Evolutionary conservation across 306 rosid species (phyloP).

Genomic region (Geum urbanum): DNA sequence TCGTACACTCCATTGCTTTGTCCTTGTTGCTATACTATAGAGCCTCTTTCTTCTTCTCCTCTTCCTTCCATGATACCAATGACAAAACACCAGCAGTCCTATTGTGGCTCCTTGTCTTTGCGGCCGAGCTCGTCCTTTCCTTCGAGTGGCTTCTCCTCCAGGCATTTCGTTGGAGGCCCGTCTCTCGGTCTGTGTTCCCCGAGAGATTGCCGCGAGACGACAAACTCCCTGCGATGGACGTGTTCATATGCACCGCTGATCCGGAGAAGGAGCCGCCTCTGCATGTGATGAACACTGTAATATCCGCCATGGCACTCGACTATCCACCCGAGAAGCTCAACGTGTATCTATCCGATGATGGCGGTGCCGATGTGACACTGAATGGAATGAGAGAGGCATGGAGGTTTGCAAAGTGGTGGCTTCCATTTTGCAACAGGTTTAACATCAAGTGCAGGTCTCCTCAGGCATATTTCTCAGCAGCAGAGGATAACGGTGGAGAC

Average conservation of each 20-base stretch:
- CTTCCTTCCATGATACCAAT: constrained; percentile 13
- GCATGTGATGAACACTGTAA: constrained; percentile 63
- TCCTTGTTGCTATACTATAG: constrained; percentile 51
- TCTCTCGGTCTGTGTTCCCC: constrained; percentile 43
- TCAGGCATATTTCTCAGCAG: constrained; percentile 49
- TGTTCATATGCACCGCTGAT: constrained; percentile 70
- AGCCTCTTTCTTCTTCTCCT: constrained; percentile 31
- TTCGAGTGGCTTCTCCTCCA: constrained; percentile 59
- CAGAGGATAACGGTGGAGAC: constrained; percentile 13
- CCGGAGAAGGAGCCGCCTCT: constrained; percentile 58
- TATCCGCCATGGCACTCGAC: constrained; percentile 71
- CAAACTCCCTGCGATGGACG: constrained; percentile 53
- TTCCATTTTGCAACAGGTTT: constrained; percentile 55
- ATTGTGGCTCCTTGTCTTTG: constrained; percentile 49
- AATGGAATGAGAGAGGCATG: constrained; percentile 41
- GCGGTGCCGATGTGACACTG: constrained; percentile 48
- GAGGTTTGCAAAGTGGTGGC: constrained; percentile 60
- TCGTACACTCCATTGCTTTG: constrained; percentile 49
- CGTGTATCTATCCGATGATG: constrained; percentile 70
- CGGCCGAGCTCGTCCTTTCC: constrained; percentile 59
- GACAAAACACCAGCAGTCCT: constrained; percentile 25
- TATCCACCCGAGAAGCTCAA: constrained; percentile 64
- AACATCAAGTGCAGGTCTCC: constrained; percentile 46
- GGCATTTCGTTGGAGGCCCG: constrained; percentile 50
- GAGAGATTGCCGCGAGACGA: constrained; percentile 50